A percentile compares a stretch with the other conserved stretches of the same genome.
These are phyloP conservation scores for Fistulinella cinereoalba DNA, from an alignment of 1,284 basidiomycete genomes.

Conservation along the genomic window DNA sequence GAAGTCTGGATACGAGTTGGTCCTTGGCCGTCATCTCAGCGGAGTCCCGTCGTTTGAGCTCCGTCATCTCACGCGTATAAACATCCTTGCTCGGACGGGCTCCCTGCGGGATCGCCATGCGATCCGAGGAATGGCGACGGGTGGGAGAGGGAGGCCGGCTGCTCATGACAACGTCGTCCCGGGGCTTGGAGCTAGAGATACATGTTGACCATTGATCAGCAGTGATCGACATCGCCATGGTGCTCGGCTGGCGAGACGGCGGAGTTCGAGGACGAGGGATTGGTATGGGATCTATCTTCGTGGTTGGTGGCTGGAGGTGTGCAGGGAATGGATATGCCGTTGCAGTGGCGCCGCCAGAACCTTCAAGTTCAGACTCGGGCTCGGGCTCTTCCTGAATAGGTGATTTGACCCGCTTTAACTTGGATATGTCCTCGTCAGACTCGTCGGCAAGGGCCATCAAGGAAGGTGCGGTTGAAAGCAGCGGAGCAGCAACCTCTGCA, in stretches of 20 bases:
- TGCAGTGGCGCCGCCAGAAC: slow-evolving; percentile 17
- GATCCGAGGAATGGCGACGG: slow-evolving; percentile 24
- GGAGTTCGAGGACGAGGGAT: slow-evolving; percentile 28
- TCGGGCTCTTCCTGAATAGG: slow-evolving; percentile 26
- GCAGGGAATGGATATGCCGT: slow-evolving; percentile 31
- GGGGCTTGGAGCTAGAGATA: slow-evolving; percentile 25
- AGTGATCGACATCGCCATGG: slow-evolving; percentile 30
- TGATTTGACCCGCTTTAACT: slow-evolving; percentile 23
- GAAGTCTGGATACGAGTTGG: slow-evolving; percentile 30
- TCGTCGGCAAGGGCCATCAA: slow-evolving; percentile 36
- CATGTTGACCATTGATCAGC: slow-evolving; percentile 27
- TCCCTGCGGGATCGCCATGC: slow-evolving; percentile 11
- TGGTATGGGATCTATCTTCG: slow-evolving; percentile 31
- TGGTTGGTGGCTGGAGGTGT: slow-evolving; percentile 28
- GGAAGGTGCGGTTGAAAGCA: slow-evolving; percentile 32
- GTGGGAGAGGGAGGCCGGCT: slow-evolving; percentile 28
- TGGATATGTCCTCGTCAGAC: slow-evolving; percentile 33
- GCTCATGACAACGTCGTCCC: slow-evolving; percentile 31
- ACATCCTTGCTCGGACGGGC: slow-evolving; percentile 19
- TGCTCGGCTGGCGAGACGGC: slow-evolving; percentile 30
- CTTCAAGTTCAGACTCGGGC: slow-evolving; percentile 26
- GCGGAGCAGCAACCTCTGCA: slow-evolving; percentile 30
- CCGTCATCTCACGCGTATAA: slow-evolving; percentile 17
- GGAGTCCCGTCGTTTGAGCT: slow-evolving; percentile 24
- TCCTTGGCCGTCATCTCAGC: slow-evolving; percentile 26